Evolutionary conservation across 768 basidiomycete species (phyloP).

Genomic region (Xanthoconium stramineum): DNA sequence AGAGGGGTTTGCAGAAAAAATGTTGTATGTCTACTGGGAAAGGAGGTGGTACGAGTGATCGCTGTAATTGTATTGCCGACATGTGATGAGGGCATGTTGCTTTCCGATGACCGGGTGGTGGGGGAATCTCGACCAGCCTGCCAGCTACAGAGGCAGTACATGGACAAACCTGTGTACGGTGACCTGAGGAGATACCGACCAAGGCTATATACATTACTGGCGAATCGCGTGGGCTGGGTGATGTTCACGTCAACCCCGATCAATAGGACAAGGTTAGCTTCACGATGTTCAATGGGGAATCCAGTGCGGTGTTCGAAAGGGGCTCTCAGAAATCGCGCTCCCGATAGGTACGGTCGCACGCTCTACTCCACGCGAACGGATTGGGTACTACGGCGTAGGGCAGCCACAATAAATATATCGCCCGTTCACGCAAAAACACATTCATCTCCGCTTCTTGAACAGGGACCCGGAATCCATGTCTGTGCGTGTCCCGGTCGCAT

Average conservation of each 20-base stretch:
- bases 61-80: constrained; percentile 4
- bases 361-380: constrained; percentile 8
- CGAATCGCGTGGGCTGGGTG: constrained; percentile 10
- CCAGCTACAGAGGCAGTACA: background rate
- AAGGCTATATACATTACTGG: background rate
- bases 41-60: constrained; percentile 2
- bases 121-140: background rate
- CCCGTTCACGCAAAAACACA: constrained; percentile 10
- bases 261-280: constrained; percentile 35
- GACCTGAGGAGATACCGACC: constrained; percentile 13
- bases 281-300: constrained; percentile 18
- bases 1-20: background rate
- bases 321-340: constrained; percentile 8
- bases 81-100: background rate
- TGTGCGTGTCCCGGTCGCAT: background rate
- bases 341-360: constrained; percentile 17
- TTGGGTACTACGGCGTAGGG: constrained; percentile 22
- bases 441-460: constrained; percentile 27
- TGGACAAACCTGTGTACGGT: constrained; percentile 20
- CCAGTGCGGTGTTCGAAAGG: constrained; percentile 15
- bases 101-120: background rate
- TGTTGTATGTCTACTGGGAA: constrained; percentile 10
- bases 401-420: constrained; percentile 8
- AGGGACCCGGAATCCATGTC: constrained; percentile 10
- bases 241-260: constrained; percentile 17